Evolutionary conservation across 1,139 yeast species (phyloP), one percentile per base, ranked within the genome.

Genomic region (Casaregolazyma suthepensis): DNA sequence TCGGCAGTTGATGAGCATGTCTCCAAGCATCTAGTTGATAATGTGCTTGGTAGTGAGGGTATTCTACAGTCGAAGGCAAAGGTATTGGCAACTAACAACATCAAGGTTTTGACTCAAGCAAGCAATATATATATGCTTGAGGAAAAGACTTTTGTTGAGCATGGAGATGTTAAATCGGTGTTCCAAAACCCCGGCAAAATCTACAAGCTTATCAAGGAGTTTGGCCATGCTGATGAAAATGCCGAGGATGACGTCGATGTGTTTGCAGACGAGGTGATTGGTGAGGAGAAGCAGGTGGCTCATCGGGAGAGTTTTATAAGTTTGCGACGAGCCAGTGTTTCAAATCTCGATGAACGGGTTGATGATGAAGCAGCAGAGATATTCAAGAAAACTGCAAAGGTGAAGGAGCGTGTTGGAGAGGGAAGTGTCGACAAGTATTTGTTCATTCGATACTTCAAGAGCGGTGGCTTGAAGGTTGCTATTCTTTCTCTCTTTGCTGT

Each of bases 1-100:
- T 82, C 90, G 64, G 91, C 96, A 15, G 91, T 89, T 37, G 94
- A 89, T 73, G 85, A 91, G 46, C 89, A 88, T 69, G 95, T 87
- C 56, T 85, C 90, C 17, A 80, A 78, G 59, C 87, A 81, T 56
- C 76, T 89, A 56, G 77, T 82, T 51, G 75, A 75, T 43, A 68
- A 78, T 50, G 86, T 85, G 18, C 68, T 85, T 53, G 82, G 88
- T 17, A 47, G 43, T 19, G 77, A 80, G 35, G 96, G 96, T 45
- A 68, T 88, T 50, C 74, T 89, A 55, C 74, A 77, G 43, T 67
- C 83, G 9, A 87, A 87, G 66, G 84, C 96, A 53, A 79, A 82
- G 57, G 72, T 89, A 43, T 75, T 89, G 63, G 87, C 95, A 1
- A 89, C 96, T 2, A 89, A 89, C 68, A 80, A 87, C 9, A 81